phyloP scores from a whole-genome alignment of 2,329 filamentous ascomycete genomes.

The Alternaria novae-zelandiae region DNA sequence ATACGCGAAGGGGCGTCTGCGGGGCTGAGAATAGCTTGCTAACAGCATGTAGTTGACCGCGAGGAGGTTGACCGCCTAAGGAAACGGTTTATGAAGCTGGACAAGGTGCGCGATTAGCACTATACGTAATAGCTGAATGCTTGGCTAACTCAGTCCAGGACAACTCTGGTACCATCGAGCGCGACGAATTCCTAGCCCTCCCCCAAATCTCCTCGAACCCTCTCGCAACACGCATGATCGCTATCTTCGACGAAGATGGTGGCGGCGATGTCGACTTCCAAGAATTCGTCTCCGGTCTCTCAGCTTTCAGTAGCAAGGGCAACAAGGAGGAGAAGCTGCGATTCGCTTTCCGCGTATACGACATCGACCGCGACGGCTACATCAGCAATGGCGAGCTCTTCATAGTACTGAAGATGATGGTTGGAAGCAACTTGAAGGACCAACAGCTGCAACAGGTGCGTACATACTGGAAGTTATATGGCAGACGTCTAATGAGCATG shows the following conservation, averaged over 20 bases:
- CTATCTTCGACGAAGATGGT: slow-evolving; percentile 98
- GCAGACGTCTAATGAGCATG: slow-evolving; percentile 10
- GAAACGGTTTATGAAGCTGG: slow-evolving; percentile 99
- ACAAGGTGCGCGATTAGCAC: slow-evolving; percentile 71
- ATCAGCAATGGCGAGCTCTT: slow-evolving; percentile 99
- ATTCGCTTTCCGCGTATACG: slow-evolving; percentile 99
- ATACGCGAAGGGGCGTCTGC: slow-evolving; percentile 29
- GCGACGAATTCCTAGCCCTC: slow-evolving; percentile 95
- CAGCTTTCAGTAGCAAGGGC: slow-evolving; percentile 95
- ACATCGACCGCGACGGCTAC: slow-evolving; percentile 97
- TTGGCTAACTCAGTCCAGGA: slow-evolving; percentile 64
- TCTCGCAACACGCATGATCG: slow-evolving; percentile 97
- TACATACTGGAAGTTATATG: neutral
- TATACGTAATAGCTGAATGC: neutral
- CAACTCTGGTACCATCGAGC: slow-evolving; percentile 97
- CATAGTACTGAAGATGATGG: slow-evolving; percentile 99
- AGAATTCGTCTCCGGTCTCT: slow-evolving; percentile 94
- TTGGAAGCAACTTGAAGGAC: slow-evolving; percentile 98
- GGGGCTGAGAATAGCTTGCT: slow-evolving; percentile 39
- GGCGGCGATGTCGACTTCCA: slow-evolving; percentile 98
- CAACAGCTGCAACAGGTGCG: slow-evolving; percentile 87
- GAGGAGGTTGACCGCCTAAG: slow-evolving; percentile 95
- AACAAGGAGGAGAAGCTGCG: slow-evolving; percentile 99
- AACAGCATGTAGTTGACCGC: slow-evolving; percentile 74
- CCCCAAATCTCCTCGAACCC: slow-evolving; percentile 98